Percentiles rank a stretch among this genome's conserved stretches.
Evolutionary conservation across 2,329 filamentous ascomycete species (phyloP).

Genomic region (Penicillium occitanis): DNA sequence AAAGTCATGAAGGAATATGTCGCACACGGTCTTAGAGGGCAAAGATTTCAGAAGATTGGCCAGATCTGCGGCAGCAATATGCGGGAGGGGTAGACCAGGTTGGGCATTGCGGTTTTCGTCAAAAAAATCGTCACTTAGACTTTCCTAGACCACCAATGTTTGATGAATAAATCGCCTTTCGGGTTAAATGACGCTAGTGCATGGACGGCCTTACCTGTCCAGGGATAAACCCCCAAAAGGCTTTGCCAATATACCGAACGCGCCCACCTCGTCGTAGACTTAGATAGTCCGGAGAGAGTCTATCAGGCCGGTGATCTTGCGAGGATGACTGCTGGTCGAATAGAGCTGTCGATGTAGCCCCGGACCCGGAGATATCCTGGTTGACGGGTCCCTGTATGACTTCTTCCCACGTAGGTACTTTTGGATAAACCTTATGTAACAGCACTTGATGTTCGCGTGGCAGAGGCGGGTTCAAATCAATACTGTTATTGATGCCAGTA

Average conservation of each 20-base stretch:
- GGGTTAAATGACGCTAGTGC: not conserved
- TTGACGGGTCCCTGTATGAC: not conserved
- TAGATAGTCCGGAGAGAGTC: slow-evolving; percentile 5
- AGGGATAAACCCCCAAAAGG: slow-evolving; percentile 13
- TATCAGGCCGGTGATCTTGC: not conserved
- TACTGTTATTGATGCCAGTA: not conserved
- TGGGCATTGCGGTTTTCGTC: slow-evolving; percentile 11
- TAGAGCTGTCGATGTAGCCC: not conserved
- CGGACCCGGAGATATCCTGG: not conserved
- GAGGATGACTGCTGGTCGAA: not conserved
- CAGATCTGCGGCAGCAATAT: slow-evolving; percentile 4
- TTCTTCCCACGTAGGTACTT: not conserved
- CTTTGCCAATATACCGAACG: slow-evolving; percentile 6
- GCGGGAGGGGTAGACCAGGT: slow-evolving; percentile 2
- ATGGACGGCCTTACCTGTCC: slow-evolving; percentile 8
- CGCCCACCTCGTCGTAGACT: slow-evolving; percentile 14
- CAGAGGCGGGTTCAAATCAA: not conserved
- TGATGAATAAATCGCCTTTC: not conserved
- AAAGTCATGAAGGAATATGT: not conserved
- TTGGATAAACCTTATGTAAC: not conserved
- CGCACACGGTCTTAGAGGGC: slow-evolving; percentile 12
- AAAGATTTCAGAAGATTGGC: slow-evolving; percentile 10
- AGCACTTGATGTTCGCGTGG: not conserved
- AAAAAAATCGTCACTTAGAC: slow-evolving; percentile 15
- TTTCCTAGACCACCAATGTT: not conserved